These are phyloP conservation scores for Macadamia integrifolia DNA, from an alignment of 164 flowering plant genomes.

Conservation along the genomic window DNA sequence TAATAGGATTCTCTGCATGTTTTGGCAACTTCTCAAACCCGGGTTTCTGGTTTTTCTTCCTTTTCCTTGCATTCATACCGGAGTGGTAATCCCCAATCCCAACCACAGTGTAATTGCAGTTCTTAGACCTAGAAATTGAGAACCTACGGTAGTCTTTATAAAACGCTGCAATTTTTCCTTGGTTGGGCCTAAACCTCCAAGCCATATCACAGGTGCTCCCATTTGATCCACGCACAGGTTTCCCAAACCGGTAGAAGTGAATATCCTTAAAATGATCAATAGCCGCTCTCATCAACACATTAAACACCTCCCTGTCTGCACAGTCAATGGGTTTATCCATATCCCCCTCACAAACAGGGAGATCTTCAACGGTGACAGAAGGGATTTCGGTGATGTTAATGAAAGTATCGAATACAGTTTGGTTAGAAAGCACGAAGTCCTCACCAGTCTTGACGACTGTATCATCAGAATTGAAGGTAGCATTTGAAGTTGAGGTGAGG, in stretches of 20 bases:
- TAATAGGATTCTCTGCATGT: constrained; percentile 13
- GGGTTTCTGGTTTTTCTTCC: constrained; percentile 38
- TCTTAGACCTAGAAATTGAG: constrained; percentile 36
- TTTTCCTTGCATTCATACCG: constrained; percentile 61
- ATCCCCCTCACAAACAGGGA: constrained; percentile 25
- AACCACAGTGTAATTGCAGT: constrained; percentile 42
- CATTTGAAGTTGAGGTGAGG: constrained; percentile 53
- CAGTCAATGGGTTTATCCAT: constrained; percentile 47
- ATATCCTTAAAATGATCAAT: constrained; percentile 41
- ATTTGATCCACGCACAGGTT: constrained; percentile 29
- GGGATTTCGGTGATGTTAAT: constrained; percentile 47
- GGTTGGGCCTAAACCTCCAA: constrained; percentile 69
- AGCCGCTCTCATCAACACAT: constrained; percentile 49
- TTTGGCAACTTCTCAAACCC: constrained; percentile 5
- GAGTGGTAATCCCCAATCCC: constrained; percentile 60
- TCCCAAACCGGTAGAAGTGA: too few species aligned
- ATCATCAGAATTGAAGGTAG: constrained; percentile 50
- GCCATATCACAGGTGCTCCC: constrained; percentile 68
- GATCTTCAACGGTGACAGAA: not conserved
- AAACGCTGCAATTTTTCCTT: constrained; percentile 56
- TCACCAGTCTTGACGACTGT: constrained; percentile 62
- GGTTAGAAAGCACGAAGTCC: too few species aligned
- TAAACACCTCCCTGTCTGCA: constrained; percentile 55
- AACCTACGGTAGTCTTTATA: constrained; percentile 66
- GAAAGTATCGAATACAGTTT: constrained; percentile 13